phyloP scores from a whole-genome alignment of 176 grass and related monocot genomes.

The Triticum aestivum region DNA sequence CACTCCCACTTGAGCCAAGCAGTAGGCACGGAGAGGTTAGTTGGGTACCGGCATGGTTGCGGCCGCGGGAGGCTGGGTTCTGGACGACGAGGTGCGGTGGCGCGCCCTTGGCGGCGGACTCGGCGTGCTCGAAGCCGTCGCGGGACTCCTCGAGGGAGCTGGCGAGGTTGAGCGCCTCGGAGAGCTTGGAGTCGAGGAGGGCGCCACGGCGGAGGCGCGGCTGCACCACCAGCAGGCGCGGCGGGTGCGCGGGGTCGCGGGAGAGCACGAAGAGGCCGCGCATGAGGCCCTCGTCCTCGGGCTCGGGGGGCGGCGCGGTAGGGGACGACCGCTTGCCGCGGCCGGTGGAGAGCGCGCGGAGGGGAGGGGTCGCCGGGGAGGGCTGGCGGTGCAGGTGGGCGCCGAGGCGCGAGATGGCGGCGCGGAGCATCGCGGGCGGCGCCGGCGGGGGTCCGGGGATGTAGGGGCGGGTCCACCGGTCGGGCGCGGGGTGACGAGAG shows the following conservation, averaged over 20 bases:
- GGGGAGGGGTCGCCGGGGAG: not conserved
- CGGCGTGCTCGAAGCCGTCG: slow-evolving; percentile 65
- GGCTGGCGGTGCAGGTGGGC: slow-evolving; percentile 20
- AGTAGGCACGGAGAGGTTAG: not conserved
- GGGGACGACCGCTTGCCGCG: slow-evolving; percentile 41
- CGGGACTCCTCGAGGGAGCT: slow-evolving; percentile 88
- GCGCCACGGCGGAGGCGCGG: slow-evolving; percentile 71
- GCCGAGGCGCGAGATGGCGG: slow-evolving; percentile 32
- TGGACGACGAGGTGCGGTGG: slow-evolving; percentile 80
- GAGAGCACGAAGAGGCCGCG: slow-evolving; percentile 56
- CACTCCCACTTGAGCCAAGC: slow-evolving; percentile 19
- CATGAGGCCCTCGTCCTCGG: slow-evolving; percentile 38
- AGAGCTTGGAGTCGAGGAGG: slow-evolving; percentile 77
- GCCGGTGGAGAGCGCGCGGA: slow-evolving; percentile 43
- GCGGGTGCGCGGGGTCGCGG: slow-evolving; percentile 51
- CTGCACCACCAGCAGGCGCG: slow-evolving; percentile 83
- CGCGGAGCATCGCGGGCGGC: slow-evolving; percentile 47
- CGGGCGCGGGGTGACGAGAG: slow-evolving; percentile 10
- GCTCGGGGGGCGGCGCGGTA: slow-evolving; percentile 31
- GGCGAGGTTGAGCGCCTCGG: slow-evolving; percentile 89
- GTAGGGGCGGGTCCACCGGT: not conserved
- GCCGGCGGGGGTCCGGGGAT: not conserved
- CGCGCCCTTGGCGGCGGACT: slow-evolving; percentile 39
- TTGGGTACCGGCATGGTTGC: slow-evolving; percentile 55
- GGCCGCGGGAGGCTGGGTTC: slow-evolving; percentile 69